Conservation (phyloP, 352 stramenopile species). For the Lagenidium giganteum region DNA sequence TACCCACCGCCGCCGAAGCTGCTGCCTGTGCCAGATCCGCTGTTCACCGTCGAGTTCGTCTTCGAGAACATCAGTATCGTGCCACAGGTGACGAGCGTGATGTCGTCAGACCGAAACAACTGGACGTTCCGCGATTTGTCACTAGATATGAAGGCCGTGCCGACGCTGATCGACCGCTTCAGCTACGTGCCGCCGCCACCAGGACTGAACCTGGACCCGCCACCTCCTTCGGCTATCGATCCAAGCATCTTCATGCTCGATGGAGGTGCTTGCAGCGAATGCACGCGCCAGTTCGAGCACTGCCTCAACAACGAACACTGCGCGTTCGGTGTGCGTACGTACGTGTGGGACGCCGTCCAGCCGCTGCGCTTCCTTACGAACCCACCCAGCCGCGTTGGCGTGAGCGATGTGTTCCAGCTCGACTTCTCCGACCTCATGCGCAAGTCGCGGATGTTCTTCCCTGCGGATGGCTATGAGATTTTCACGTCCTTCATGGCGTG, state of each 20-base stretch:
- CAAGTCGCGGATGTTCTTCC: constrained; percentile 24
- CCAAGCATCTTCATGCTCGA: too few relatives aligned
- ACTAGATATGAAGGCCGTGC: too few relatives aligned
- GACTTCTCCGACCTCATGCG: constrained; percentile 11
- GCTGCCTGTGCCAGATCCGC: constrained; percentile 14
- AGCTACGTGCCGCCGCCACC: constrained; percentile 30
- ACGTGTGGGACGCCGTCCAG: constrained; percentile 15
- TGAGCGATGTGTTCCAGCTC: not conserved
- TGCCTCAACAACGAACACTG: constrained; percentile 32
- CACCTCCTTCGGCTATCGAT: too few relatives aligned
- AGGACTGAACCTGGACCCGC: constrained; percentile 27
- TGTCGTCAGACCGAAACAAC: not conserved
- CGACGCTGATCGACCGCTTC: too few relatives aligned
- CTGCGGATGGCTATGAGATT: constrained; percentile 16
- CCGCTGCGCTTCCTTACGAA: not conserved
- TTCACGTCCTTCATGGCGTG: constrained; percentile 27
- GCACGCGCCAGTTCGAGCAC: constrained; percentile 4
- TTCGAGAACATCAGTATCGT: constrained; percentile 27
- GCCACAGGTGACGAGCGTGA: constrained; percentile 4
- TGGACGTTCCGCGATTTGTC: constrained; percentile 9
- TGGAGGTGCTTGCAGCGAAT: constrained; percentile 24
- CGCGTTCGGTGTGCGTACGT: constrained; percentile 26
- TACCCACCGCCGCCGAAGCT: not conserved
- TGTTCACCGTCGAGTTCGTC: constrained; percentile 26
- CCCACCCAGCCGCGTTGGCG: not conserved